Percentiles rank a stretch among this genome's conserved stretches.
phyloP scores from a whole-genome alignment of 2,329 filamentous ascomycete species.

The Penicillium sp. region DNA sequence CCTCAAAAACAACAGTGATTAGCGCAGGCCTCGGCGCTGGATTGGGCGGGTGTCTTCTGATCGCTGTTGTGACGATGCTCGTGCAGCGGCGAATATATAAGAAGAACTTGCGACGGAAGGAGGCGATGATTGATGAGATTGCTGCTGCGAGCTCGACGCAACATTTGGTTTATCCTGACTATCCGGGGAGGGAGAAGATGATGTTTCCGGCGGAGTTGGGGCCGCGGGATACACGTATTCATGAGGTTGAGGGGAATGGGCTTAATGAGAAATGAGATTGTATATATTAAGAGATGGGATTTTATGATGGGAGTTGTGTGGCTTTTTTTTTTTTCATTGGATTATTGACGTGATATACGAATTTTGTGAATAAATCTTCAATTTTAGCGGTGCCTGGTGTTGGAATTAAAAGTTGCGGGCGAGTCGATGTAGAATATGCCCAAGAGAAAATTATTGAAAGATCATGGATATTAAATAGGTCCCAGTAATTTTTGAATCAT shows the following conservation, averaged over 20 bases:
- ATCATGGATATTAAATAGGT: neutral
- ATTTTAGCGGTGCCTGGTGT: neutral
- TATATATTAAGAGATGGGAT: neutral
- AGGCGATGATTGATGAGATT: neutral
- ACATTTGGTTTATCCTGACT: neutral
- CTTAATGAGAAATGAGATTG: neutral
- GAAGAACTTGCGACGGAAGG: neutral
- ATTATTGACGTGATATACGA: neutral
- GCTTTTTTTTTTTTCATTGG: neutral
- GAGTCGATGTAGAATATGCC: neutral
- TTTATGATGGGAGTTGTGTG: neutral
- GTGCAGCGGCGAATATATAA: conserved; percentile 1
- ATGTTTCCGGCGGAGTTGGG: neutral
- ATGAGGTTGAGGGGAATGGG: neutral
- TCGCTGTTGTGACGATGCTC: neutral
- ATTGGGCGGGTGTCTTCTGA: neutral
- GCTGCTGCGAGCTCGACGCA: neutral
- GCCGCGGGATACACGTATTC: neutral
- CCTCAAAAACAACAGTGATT: neutral
- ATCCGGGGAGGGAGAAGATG: neutral
- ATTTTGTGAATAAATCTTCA: neutral
- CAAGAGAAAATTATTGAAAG: no score
- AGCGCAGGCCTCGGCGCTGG: neutral
- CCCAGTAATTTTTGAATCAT: neutral
- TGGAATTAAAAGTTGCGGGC: neutral